Conservation (phyloP, 179 eudicot genomes). For the Monotropa hypopitys region DNA sequence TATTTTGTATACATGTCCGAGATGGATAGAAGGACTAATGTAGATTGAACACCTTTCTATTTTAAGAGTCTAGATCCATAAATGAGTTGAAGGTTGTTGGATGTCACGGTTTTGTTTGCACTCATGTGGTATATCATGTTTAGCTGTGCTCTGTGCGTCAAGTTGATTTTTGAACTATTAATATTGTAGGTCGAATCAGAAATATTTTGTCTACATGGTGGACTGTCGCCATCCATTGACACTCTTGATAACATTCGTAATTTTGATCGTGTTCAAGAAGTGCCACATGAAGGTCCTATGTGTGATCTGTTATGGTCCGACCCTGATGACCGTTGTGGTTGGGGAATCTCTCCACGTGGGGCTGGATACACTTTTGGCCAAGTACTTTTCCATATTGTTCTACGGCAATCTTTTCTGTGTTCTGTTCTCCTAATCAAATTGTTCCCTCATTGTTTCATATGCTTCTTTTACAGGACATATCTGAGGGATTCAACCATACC, state of each 20-base stretch:
- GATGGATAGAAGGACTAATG: neutral
- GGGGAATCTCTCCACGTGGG: conserved; percentile 99
- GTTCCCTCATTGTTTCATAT: neutral
- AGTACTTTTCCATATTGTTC: conserved; percentile 18
- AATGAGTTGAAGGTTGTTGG: neutral
- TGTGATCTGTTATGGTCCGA: conserved; percentile 98
- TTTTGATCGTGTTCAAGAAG: conserved; percentile 99
- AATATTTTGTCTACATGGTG: conserved; percentile 93
- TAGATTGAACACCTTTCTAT: neutral
- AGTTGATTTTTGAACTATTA: neutral
- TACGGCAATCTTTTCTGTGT: neutral
- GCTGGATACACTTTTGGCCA: conserved; percentile 99
- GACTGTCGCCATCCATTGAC: conserved; percentile 88
- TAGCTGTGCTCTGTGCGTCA: neutral
- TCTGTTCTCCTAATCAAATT: neutral
- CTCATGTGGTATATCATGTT: neutral
- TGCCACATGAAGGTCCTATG: conserved; percentile 98
- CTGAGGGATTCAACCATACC: conserved; percentile 93
- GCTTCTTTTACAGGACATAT: conserved; percentile 54
- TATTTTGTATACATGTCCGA: neutral
- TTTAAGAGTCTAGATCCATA: neutral
- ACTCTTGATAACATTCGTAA: conserved; percentile 83
- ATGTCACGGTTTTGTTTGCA: neutral
- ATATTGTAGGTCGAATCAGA: conserved; percentile 73
- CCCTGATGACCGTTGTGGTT: conserved; percentile 96